Conservation (phyloP, 345 rosid genomes). For the Capsella bursapastoris region DNA sequence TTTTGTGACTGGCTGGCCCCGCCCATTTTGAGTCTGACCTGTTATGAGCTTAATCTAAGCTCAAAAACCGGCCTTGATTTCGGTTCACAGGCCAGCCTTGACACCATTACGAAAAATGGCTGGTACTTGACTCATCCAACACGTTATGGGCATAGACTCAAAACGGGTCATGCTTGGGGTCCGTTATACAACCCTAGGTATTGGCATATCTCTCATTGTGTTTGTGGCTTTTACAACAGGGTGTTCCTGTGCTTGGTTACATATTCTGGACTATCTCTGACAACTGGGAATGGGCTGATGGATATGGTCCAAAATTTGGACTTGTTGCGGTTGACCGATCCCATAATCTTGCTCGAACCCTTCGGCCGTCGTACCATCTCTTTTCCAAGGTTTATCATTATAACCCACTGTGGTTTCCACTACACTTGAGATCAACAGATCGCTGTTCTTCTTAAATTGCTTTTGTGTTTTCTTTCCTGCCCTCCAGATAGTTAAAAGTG, state of each 20-base stretch:
- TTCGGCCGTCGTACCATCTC: slow-evolving; percentile 83
- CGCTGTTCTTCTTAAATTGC: slow-evolving; percentile 29
- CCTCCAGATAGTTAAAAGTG: slow-evolving; percentile 67
- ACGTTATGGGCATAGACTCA: not conserved
- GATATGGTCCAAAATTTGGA: slow-evolving; percentile 98
- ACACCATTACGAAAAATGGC: not conserved
- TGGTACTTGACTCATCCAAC: slow-evolving; percentile 1
- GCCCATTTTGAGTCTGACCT: slow-evolving; percentile 1
- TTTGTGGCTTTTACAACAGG: slow-evolving; percentile 54
- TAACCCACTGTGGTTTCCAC: slow-evolving; percentile 11
- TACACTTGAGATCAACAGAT: slow-evolving; percentile 20
- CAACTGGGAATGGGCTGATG: slow-evolving; percentile 99
- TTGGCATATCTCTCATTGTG: slow-evolving; percentile 33
- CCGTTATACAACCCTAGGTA: slow-evolving; percentile 6
- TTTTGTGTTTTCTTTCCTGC: not conserved
- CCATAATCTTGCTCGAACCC: slow-evolving; percentile 67
- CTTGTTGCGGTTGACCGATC: slow-evolving; percentile 87
- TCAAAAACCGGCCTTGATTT: slow-evolving; percentile 5
- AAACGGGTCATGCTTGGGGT: not conserved
- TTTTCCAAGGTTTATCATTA: slow-evolving; percentile 67
- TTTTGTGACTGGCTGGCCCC: slow-evolving; percentile 4
- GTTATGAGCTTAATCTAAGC: slow-evolving; percentile 14
- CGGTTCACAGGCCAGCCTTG: not conserved
- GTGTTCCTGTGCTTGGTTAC: slow-evolving; percentile 88
- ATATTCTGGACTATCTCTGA: slow-evolving; percentile 95